phyloP scores from a whole-genome alignment of 2,329 filamentous ascomycete species.

The Apiospora kogelbergensis region DNA sequence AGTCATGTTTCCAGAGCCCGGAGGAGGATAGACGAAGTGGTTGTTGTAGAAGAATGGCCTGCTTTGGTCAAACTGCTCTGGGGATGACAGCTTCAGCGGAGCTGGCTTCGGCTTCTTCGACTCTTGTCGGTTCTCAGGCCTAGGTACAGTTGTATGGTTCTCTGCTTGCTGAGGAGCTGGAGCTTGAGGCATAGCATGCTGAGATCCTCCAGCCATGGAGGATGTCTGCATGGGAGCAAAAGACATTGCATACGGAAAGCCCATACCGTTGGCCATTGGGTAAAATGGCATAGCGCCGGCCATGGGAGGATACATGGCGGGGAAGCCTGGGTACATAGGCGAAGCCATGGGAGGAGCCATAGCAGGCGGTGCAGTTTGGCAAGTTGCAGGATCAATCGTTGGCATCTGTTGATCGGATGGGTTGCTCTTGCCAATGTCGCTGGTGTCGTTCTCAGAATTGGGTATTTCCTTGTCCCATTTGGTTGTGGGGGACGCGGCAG shows the following conservation, averaged over 20 bases:
- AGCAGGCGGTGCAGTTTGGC: slow-evolving; percentile 1
- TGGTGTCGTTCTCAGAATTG: slow-evolving; percentile 21
- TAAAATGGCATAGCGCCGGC: slow-evolving; percentile 29
- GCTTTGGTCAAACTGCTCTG: slow-evolving; percentile 46
- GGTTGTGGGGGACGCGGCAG: slow-evolving; percentile 49
- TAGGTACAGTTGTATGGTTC: slow-evolving; percentile 15
- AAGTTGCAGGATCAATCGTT: background rate
- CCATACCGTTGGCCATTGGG: slow-evolving; percentile 23
- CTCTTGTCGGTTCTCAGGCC: slow-evolving; percentile 22
- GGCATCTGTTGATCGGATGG: background rate
- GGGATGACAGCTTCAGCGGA: slow-evolving; percentile 36
- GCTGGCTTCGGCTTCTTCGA: slow-evolving; percentile 32
- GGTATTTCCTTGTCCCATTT: slow-evolving; percentile 48
- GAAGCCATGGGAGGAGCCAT: slow-evolving; percentile 20
- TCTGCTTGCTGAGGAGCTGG: slow-evolving; percentile 1
- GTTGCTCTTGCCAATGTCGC: background rate
- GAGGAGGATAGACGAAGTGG: slow-evolving; percentile 41
- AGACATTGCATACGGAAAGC: slow-evolving; percentile 14
- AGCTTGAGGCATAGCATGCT: slow-evolving; percentile 11
- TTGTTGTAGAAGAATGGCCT: slow-evolving; percentile 47
- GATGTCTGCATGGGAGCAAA: background rate
- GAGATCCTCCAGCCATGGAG: slow-evolving; percentile 14
- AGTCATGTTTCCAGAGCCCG: slow-evolving; percentile 17
- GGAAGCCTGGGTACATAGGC: slow-evolving; percentile 19
- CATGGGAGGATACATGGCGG: slow-evolving; percentile 25